Conservation (phyloP, 345 rosid genomes). For the Ceriops decandra region DNA sequence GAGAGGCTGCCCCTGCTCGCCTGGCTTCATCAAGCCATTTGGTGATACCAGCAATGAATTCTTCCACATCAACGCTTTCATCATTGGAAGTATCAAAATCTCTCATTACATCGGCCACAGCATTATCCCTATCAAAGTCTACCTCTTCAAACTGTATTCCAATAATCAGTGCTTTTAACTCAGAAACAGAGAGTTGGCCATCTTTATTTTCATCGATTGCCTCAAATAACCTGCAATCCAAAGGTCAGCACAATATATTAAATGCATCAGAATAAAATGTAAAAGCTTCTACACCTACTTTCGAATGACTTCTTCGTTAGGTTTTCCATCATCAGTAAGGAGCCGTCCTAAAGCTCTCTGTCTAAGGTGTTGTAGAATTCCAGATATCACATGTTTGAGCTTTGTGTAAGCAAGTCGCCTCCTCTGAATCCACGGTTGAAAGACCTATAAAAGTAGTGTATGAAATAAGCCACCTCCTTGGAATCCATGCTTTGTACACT, state of each 20-base stretch:
- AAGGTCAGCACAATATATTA: not conserved
- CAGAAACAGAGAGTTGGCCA: slow-evolving; percentile 19
- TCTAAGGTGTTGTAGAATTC: slow-evolving; percentile 26
- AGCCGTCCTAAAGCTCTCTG: slow-evolving; percentile 24
- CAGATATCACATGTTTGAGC: slow-evolving; percentile 22
- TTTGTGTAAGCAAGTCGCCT: slow-evolving; percentile 35
- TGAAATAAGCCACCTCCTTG: not conserved
- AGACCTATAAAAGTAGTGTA: slow-evolving; percentile 19
- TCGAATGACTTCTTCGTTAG: slow-evolving; percentile 24
- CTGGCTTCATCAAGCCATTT: slow-evolving; percentile 34
- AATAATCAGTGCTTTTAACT: slow-evolving; percentile 27
- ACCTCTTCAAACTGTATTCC: slow-evolving; percentile 29
- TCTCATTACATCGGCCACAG: slow-evolving; percentile 28
- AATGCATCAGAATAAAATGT: not conserved
- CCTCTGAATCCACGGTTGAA: slow-evolving; percentile 39
- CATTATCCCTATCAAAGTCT: slow-evolving; percentile 17
- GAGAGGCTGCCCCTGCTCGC: not conserved
- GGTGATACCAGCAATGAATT: slow-evolving; percentile 26
- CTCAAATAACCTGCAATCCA: slow-evolving; percentile 31
- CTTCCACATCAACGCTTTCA: slow-evolving; percentile 24
- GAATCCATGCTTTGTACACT: no score
- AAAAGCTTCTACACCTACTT: slow-evolving; percentile 12
- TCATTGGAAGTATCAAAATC: slow-evolving; percentile 33
- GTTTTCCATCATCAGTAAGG: slow-evolving; percentile 29
- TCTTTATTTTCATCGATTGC: slow-evolving; percentile 29